phyloP scores from a whole-genome alignment of 192 early-diverging fungal genomes.

The Phlyctochytrium planicorne region DNA sequence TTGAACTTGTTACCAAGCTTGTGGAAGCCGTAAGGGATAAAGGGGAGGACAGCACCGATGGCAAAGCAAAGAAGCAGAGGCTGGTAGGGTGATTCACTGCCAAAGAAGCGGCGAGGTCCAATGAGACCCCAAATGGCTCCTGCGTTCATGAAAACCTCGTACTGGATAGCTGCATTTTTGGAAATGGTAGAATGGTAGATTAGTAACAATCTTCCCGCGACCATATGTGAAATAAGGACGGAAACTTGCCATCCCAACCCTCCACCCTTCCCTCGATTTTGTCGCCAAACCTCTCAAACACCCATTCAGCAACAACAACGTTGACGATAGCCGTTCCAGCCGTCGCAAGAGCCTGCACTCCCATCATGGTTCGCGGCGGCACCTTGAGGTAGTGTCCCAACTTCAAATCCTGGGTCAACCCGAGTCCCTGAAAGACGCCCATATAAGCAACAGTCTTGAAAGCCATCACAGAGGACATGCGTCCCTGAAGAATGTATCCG shows the following conservation, averaged over 20 bases:
- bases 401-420: conserved; percentile 68
- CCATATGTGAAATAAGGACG: background rate
- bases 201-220: no score
- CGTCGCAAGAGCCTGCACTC: conserved; percentile 51
- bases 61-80: conserved; percentile 10
- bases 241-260: conserved; percentile 5
- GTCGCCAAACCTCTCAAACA: conserved; percentile 18
- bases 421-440: conserved; percentile 71
- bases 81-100: conserved; percentile 25
- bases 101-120: conserved; percentile 60
- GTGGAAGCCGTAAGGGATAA: conserved; percentile 30
- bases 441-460: conserved; percentile 87
- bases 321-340: conserved; percentile 59
- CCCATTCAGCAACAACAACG: conserved; percentile 23
- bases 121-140: conserved; percentile 75
- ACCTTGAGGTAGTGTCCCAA: conserved; percentile 73
- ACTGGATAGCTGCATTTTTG: conserved; percentile 14
- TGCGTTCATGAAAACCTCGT: conserved; percentile 60
- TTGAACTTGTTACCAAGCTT: conserved; percentile 18
- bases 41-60: conserved; percentile 26
- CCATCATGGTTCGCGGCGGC: conserved; percentile 60
- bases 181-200: background rate
- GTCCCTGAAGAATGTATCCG: conserved; percentile 76
- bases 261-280: conserved; percentile 5
- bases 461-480: conserved; percentile 76